A percentile compares a stretch with the other conserved stretches of the same genome.
phyloP scores from a whole-genome alignment of 208 protist genomes.

The Leishmania amazonensis region DNA sequence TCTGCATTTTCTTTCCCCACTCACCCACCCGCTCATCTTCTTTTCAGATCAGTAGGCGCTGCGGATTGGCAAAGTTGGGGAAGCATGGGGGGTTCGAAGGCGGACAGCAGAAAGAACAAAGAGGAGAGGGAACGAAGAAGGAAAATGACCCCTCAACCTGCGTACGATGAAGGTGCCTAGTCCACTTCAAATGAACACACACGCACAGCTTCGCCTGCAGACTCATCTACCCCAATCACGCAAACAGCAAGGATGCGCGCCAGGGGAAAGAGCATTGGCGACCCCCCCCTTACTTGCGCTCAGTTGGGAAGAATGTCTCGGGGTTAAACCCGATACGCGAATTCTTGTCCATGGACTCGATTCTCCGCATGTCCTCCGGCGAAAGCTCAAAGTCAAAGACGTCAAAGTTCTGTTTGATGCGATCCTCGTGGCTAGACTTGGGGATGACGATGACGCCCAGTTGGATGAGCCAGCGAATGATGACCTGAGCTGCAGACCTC shows the following conservation, averaged over 20 bases:
- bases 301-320: constrained; percentile 46
- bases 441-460: constrained; percentile 79
- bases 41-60: neutral
- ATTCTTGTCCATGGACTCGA: constrained; percentile 55
- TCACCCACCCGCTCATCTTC: too few species aligned
- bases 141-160: too few species aligned
- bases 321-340: constrained; percentile 50
- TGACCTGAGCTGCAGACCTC: constrained; percentile 62
- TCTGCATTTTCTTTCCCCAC: neutral
- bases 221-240: neutral
- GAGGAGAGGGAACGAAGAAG: neutral
- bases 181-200: neutral
- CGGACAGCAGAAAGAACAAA: constrained; percentile 10
- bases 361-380: constrained; percentile 60
- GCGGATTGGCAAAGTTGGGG: neutral
- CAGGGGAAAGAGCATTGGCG: neutral
- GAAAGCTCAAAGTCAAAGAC: constrained; percentile 88
- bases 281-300: constrained; percentile 1
- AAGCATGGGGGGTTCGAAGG: constrained; percentile 7
- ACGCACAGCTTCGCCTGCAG: neutral
- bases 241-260: neutral
- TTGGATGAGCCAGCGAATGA: constrained; percentile 79
- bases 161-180: neutral
- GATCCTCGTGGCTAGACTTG: constrained; percentile 74
- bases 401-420: constrained; percentile 90